These are phyloP conservation scores for Cystobasidiaceae sp. DNA, from an alignment of 1,284 basidiomycete genomes.

Conservation along the genomic window DNA sequence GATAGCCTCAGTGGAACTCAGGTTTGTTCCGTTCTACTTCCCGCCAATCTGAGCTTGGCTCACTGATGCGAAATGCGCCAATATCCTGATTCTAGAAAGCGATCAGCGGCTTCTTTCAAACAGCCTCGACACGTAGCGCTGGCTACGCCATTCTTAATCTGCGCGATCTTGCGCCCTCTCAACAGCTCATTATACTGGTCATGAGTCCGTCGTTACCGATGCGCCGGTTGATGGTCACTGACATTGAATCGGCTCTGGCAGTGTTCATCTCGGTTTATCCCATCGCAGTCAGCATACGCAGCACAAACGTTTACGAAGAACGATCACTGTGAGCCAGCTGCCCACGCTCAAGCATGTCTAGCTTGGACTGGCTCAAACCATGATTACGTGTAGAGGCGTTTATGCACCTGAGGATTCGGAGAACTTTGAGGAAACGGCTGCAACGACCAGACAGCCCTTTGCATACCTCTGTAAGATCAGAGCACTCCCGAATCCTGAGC, in stretches of 20 bases:
- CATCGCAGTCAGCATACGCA: conserved; percentile 59
- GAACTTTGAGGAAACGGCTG: too few species aligned
- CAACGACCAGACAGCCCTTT: too few species aligned
- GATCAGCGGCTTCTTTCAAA: conserved; percentile 47
- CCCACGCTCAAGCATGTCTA: background rate
- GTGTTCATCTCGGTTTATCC: conserved; percentile 51
- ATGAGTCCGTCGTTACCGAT: conserved; percentile 61
- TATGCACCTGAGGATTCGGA: too few species aligned
- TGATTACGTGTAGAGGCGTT: too few species aligned
- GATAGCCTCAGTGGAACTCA: conserved; percentile 47
- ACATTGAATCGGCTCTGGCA: background rate
- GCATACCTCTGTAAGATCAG: too few species aligned
- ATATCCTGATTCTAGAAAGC: conserved; percentile 50
- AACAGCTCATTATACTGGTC: conserved; percentile 75
- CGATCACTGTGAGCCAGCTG: conserved; percentile 44
- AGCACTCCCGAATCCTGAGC: too few species aligned
- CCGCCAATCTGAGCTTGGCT: conserved; percentile 52
- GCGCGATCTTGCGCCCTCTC: conserved; percentile 68
- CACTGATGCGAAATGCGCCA: background rate
- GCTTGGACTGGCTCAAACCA: too few species aligned
- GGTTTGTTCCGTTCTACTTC: conserved; percentile 70
- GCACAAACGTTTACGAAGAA: conserved; percentile 94
- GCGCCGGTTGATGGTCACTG: background rate
- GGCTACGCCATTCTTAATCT: conserved; percentile 77
- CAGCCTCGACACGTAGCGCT: conserved; percentile 70